phyloP scores from a whole-genome alignment of 805 yeast species.

The Wickerhamomyces pijperi region DNA sequence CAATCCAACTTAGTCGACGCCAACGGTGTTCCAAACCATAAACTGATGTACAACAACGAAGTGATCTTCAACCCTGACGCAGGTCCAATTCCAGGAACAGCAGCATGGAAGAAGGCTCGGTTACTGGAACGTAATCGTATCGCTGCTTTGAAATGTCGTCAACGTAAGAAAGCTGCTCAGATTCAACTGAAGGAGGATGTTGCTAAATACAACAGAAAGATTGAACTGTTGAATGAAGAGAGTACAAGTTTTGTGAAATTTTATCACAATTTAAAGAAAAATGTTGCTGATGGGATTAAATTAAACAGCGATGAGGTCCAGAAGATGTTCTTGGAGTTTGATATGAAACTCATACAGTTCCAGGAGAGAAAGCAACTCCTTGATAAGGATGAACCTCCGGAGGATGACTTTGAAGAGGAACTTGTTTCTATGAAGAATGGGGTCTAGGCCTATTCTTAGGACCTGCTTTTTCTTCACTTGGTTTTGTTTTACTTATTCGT shows the following conservation, averaged over 20 bases:
- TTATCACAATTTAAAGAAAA: background rate
- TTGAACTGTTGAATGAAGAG: constrained; percentile 25
- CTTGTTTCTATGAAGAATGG: too few relatives aligned
- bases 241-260: constrained; percentile 8
- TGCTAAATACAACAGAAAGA: constrained; percentile 34
- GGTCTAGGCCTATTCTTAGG: too few relatives aligned
- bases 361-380: background rate
- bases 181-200: constrained; percentile 53
- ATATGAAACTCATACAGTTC: background rate
- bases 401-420: background rate
- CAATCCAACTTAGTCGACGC: background rate
- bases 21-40: constrained; percentile 29
- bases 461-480: too few relatives aligned
- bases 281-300: background rate
- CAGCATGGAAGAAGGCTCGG: constrained; percentile 58
- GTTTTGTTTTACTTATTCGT: too few relatives aligned
- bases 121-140: constrained; percentile 50
- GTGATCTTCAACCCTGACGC: constrained; percentile 37
- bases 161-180: constrained; percentile 59
- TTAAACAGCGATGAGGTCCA: background rate
- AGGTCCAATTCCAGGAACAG: constrained; percentile 54
- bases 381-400: background rate
- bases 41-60: constrained; percentile 36
- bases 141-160: constrained; percentile 64
- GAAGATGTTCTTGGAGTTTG: background rate